Conservation (phyloP, 177 flowering plant species). For the Tripterygium wilfordii region DNA sequence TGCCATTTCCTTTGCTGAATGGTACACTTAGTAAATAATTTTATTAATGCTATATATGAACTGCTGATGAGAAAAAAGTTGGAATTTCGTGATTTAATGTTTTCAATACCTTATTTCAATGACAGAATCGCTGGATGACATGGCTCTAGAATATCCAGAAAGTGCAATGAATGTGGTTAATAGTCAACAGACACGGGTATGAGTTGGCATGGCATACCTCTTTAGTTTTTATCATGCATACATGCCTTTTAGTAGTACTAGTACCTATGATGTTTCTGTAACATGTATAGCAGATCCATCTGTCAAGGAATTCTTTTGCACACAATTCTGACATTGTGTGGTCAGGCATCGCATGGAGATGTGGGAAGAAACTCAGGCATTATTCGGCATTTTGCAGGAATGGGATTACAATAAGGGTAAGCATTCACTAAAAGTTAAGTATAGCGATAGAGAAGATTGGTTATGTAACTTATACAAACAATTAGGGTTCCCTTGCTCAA, state of each 20-base stretch:
- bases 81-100: no score
- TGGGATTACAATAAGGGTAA: constrained; percentile 71
- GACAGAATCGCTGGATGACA: constrained; percentile 49
- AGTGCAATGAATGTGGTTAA: constrained; percentile 22
- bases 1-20: no score
- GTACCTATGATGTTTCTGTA: constrained; percentile 1
- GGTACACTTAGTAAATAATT: no score
- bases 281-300: constrained; percentile 41
- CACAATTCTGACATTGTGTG: constrained; percentile 64
- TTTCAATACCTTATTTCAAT: constrained; percentile 3
- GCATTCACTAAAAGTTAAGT: constrained; percentile 9
- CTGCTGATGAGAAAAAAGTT: no score
- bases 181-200: constrained; percentile 22
- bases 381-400: constrained; percentile 77
- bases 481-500: no score
- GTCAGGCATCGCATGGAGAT: constrained; percentile 88
- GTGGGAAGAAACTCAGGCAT: constrained; percentile 90
- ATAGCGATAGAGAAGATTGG: no score
- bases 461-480: no score
- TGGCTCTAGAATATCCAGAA: constrained; percentile 25
- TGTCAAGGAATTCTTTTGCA: constrained; percentile 42
- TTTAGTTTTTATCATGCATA: constrained; percentile 1
- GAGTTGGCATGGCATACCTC: constrained; percentile 36
- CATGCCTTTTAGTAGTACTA: no score
- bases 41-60: no score